Conservation (phyloP, 208 protist genomes). For the Trypanosoma congolense region DNA sequence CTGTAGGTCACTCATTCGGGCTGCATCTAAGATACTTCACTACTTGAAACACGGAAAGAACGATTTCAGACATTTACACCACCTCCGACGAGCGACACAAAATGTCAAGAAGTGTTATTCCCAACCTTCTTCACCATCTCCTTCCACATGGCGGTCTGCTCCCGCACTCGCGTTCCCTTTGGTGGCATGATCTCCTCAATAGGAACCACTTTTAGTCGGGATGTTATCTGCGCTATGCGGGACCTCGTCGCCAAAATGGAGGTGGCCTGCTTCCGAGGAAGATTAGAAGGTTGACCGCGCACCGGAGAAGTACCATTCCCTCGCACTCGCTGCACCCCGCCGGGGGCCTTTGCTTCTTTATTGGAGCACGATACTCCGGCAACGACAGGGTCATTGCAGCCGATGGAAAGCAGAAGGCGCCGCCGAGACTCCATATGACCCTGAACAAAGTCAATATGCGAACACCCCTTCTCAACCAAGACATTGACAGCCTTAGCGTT, state of each 20-base stretch:
- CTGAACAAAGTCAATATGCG: slow-evolving; percentile 5
- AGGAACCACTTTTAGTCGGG: slow-evolving; percentile 25
- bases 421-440: slow-evolving; percentile 19
- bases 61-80: too few relatives aligned
- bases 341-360: not conserved
- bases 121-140: slow-evolving; percentile 24
- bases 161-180: slow-evolving; percentile 23
- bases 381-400: slow-evolving; percentile 17
- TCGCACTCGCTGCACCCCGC: too few relatives aligned
- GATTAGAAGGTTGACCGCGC: not conserved
- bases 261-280: not conserved
- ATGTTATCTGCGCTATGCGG: slow-evolving; percentile 31
- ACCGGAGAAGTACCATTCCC: too few relatives aligned
- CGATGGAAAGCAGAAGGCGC: slow-evolving; percentile 17
- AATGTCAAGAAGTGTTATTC: too few relatives aligned
- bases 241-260: slow-evolving; percentile 1
- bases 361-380: not conserved
- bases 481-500: not conserved
- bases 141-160: slow-evolving; percentile 21
- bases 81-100: too few relatives aligned
- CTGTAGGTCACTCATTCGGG: too few relatives aligned
- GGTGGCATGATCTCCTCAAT: slow-evolving; percentile 25
- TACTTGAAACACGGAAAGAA: too few relatives aligned
- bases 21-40: too few relatives aligned
- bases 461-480: slow-evolving; percentile 1